Percentiles rank a stretch among this genome's conserved stretches.
phyloP scores from a whole-genome alignment of 1,139 yeast genomes.

The Hemisphaericaspora xylanilytica region DNA sequence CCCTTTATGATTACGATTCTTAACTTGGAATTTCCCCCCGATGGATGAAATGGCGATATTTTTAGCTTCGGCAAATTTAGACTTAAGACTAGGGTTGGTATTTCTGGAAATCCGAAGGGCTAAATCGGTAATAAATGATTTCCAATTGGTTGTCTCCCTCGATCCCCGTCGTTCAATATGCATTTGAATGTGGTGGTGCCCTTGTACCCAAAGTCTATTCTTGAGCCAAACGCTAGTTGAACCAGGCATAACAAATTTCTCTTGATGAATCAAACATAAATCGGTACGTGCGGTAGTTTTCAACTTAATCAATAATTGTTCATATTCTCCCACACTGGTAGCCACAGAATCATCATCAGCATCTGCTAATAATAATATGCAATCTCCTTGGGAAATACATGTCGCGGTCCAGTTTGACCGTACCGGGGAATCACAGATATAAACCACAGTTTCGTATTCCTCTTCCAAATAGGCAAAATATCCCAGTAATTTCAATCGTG shows the following conservation, averaged over 20 bases:
- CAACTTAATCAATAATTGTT: slow-evolving; percentile 66
- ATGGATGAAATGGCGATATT: slow-evolving; percentile 28
- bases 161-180: slow-evolving; percentile 25
- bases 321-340: slow-evolving; percentile 82
- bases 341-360: slow-evolving; percentile 60
- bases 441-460: slow-evolving; percentile 78
- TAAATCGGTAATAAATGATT: slow-evolving; percentile 33
- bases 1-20: slow-evolving; percentile 20
- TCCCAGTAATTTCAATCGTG: slow-evolving; percentile 81
- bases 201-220: slow-evolving; percentile 83
- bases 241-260: slow-evolving; percentile 79
- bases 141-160: slow-evolving; percentile 12
- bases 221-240: slow-evolving; percentile 83
- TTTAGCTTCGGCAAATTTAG: slow-evolving; percentile 33
- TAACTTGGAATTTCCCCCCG: slow-evolving; percentile 16
- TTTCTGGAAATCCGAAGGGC: slow-evolving; percentile 37
- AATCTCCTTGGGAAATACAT: slow-evolving; percentile 93
- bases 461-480: slow-evolving; percentile 91
- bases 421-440: slow-evolving; percentile 82
- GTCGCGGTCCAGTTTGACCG: slow-evolving; percentile 89
- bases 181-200: slow-evolving; percentile 88
- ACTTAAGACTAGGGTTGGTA: slow-evolving; percentile 35
- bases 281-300: slow-evolving; percentile 90
- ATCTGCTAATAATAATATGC: slow-evolving; percentile 70
- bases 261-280: slow-evolving; percentile 79